A percentile compares a stretch with the other conserved stretches of the same genome.
phyloP scores from a whole-genome alignment of 306 rosid genomes.

The Lithocarpus polystachyus region DNA sequence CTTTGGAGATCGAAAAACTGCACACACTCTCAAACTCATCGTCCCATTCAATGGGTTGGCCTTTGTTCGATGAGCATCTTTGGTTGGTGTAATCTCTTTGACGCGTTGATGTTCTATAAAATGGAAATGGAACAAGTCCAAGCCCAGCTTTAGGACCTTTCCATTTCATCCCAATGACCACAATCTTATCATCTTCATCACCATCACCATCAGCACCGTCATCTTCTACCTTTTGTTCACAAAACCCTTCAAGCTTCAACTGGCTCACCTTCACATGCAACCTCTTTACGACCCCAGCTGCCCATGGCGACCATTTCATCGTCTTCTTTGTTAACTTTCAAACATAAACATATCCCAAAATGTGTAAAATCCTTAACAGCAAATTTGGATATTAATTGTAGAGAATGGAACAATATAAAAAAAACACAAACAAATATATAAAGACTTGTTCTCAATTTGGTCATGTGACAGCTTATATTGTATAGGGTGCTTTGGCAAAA shows the following conservation, averaged over 20 bases:
- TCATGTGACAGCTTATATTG: not conserved
- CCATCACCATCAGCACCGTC: too few relatives aligned
- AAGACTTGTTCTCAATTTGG: not conserved
- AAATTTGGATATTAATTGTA: not conserved
- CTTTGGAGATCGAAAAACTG: conserved; percentile 18
- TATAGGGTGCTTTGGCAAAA: too few relatives aligned
- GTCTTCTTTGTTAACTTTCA: not conserved
- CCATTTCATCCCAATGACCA: conserved; percentile 42
- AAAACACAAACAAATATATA: not conserved
- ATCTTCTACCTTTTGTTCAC: conserved; percentile 1
- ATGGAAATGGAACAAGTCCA: conserved; percentile 33
- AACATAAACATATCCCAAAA: not conserved
- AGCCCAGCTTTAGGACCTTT: conserved; percentile 24
- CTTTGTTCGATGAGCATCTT: not conserved
- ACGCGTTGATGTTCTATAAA: conserved; percentile 26
- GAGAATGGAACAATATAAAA: not conserved
- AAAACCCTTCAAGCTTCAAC: conserved; percentile 42
- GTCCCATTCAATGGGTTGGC: conserved; percentile 37
- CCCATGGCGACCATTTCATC: conserved; percentile 47
- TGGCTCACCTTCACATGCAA: conserved; percentile 44
- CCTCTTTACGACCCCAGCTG: conserved; percentile 18
- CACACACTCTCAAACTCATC: conserved; percentile 29
- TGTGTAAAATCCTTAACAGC: not conserved
- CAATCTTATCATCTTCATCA: not conserved
- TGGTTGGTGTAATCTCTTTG: conserved; percentile 27